Percentiles rank a stretch among this genome's conserved stretches.
Evolutionary conservation across 2,329 filamentous ascomycete genomes (phyloP).

Genomic region (Hypoxylon sp.): DNA sequence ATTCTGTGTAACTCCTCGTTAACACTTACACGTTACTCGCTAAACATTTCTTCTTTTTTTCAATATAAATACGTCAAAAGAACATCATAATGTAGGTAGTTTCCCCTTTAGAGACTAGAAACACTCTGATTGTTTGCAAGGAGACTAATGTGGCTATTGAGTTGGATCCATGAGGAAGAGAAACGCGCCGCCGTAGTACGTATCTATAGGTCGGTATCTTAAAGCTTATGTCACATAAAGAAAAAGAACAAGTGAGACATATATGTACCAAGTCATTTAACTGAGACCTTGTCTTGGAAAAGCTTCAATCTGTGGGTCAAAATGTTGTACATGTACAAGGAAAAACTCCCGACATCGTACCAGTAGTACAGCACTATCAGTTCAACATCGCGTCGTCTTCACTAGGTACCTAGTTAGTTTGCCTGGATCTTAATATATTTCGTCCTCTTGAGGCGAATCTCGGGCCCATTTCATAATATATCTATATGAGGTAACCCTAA

Average conservation of each 20-base stretch:
- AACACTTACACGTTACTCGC: not conserved
- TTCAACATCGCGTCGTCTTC: not conserved
- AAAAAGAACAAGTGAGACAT: not conserved
- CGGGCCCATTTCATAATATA: not conserved
- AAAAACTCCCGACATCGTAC: constrained; percentile 1
- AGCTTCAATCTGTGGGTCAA: not conserved
- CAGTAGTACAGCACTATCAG: not conserved
- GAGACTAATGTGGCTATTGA: not conserved
- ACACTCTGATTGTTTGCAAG: not conserved
- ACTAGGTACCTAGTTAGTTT: not conserved
- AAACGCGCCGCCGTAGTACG: not conserved
- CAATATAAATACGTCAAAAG: not conserved
- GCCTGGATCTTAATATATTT: not conserved
- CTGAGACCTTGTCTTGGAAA: constrained; percentile 15
- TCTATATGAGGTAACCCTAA: not conserved
- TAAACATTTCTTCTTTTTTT: not conserved
- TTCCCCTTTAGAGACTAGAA: not conserved
- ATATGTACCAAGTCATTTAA: not conserved
- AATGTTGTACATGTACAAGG: constrained; percentile 7
- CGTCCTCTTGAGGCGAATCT: not conserved
- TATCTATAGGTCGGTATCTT: not conserved
- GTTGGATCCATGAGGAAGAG: not conserved
- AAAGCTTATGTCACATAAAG: not conserved
- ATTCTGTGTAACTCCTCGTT: constrained; percentile 11
- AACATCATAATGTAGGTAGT: not conserved